Percentiles rank a stretch among this genome's conserved stretches.
Conservation (phyloP, 345 rosid genomes). For the Isatis tinctoria region DNA sequence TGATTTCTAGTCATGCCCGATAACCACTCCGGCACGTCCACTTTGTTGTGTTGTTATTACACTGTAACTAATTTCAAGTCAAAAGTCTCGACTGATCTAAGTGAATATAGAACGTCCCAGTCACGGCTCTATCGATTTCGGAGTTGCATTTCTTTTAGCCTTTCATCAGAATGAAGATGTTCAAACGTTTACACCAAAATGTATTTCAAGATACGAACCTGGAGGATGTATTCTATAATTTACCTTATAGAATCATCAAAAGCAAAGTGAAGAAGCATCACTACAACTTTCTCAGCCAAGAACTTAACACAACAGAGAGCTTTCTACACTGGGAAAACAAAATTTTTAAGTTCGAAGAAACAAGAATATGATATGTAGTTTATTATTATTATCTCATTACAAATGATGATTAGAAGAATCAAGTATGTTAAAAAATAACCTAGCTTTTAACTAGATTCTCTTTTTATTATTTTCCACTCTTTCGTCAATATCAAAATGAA, state of each 20-base stretch:
- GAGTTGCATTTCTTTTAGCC: too few species aligned
- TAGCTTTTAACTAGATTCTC: conserved; percentile 12
- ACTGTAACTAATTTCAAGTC: too few species aligned
- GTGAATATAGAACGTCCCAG: too few species aligned
- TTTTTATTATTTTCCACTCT: conserved; percentile 18
- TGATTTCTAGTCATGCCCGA: conserved; percentile 96
- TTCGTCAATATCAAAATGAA: conserved; percentile 31
- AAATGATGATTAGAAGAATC: conserved; percentile 30
- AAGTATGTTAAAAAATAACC: conserved; percentile 23
- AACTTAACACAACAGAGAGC: not conserved
- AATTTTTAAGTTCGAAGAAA: not conserved
- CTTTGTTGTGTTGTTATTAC: not conserved
- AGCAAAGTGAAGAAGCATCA: not conserved
- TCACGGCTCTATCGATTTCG: too few species aligned
- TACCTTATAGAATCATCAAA: too few species aligned
- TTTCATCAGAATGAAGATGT: too few species aligned
- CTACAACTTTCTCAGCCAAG: not conserved
- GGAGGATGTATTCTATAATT: too few species aligned
- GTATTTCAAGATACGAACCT: too few species aligned
- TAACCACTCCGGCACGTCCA: conserved; percentile 40
- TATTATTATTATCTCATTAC: not conserved
- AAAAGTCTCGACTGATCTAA: too few species aligned
- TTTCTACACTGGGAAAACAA: not conserved
- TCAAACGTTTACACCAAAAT: too few species aligned
- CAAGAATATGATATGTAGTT: not conserved